Conservation (phyloP, 225 moss, liverwort and hornwort species). For the Pseudoscleropodium purum region DNA sequence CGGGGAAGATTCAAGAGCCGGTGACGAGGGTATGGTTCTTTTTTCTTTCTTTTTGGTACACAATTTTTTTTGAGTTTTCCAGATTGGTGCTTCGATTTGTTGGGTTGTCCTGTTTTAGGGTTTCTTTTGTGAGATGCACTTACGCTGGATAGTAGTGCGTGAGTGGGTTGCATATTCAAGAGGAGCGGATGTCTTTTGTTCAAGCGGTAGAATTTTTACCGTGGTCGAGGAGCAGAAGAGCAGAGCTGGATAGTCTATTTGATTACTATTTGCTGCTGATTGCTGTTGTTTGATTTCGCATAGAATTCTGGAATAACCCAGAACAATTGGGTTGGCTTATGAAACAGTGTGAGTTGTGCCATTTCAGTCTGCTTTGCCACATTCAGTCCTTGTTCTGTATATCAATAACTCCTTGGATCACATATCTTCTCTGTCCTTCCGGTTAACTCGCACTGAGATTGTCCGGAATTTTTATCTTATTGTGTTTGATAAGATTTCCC, state of each 20-base stretch:
- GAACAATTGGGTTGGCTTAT: conserved; percentile 72
- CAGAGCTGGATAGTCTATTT: not conserved
- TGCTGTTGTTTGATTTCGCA: not conserved
- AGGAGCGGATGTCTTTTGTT: not conserved
- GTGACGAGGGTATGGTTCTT: not conserved
- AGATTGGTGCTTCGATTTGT: not conserved
- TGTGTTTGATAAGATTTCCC: not conserved
- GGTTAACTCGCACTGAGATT: not conserved
- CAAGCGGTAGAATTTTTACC: not conserved
- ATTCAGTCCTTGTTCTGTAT: not conserved
- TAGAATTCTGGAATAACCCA: conserved; percentile 68
- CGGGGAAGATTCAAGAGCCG: conserved; percentile 18
- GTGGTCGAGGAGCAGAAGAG: not conserved
- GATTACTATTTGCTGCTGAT: not conserved
- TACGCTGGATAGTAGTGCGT: not conserved
- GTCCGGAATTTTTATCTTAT: not conserved
- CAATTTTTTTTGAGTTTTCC: not conserved
- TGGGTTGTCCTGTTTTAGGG: not conserved
- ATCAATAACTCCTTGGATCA: not conserved
- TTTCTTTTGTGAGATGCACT: not conserved
- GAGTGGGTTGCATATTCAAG: not conserved
- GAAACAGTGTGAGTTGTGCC: conserved; percentile 44
- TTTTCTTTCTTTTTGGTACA: not conserved
- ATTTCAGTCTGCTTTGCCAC: not conserved
- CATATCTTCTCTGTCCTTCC: not conserved